Base-by-base conservation (phyloP, 805 yeast species). In the Naumovozyma baii region DNA sequence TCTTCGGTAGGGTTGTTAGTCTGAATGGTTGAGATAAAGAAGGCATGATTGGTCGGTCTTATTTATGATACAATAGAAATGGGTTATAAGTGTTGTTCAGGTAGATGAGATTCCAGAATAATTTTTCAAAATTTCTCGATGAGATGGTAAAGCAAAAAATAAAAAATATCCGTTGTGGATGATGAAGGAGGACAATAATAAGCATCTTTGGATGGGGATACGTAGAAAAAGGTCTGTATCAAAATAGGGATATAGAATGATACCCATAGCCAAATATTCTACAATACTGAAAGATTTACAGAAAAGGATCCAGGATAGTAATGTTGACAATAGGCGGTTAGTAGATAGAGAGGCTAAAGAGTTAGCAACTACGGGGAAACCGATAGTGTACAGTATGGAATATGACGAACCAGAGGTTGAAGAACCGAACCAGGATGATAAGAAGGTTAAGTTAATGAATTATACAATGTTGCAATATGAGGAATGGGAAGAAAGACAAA, bases 21-120 rank as follows among this genome's bases (percentile, higher is more conserved):
- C 61, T 52, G 15, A 61, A 61, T 5, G 66, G 63, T 43, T 58
- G 64, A 1, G 64, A 59, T 12, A 61, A 43, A 8, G 60, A 52
- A 2, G 63, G 55, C 61, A 59, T 59, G 28, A 10, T 22, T 22
- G 10, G 7, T 10, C 10, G 26, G 10, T 10, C 10, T 7, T 22
- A 7, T 7, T 10, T 22, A 7, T 22, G 10, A 22, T 22, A 22
- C 10, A 10, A 22, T 22, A 7, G 9, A 22, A 22, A 22, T 10
- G n/a, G n/a, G n/a, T n/a, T n/a, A n/a, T n/a, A n/a, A n/a, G n/a
- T n/a, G n/a, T n/a, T n/a, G n/a, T n/a, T n/a, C n/a, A n/a, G n/a
- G n/a, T n/a, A n/a, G n/a, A n/a, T n/a, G n/a, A n/a, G n/a, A n/a
- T n/a, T n/a, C n/a, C n/a, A 22, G 7, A 10, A 22, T 22, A 22